Evolutionary conservation across 805 yeast genomes (phyloP), one percentile per base, ranked within the genome.

Genomic region (Yarrowia sp.): DNA sequence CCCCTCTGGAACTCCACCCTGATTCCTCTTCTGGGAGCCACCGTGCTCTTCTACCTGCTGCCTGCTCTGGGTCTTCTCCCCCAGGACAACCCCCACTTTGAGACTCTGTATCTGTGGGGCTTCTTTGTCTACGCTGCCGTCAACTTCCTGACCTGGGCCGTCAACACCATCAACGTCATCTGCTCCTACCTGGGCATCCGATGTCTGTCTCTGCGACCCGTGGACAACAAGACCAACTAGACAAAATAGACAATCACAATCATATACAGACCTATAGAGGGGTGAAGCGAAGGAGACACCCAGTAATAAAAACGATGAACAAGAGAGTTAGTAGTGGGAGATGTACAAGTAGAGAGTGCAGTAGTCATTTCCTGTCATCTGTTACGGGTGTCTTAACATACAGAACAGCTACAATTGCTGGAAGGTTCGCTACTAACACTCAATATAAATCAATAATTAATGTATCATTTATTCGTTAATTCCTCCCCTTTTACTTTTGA

Each of bases 111-210:
- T 79, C 87, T 71, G 77, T 82, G 71, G 83, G 86, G 53, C 73
- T 90, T 70, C 80, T 86, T 69, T 86, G 90, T 88, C 73, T 85
- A 61, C 90, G 91, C n/a, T 80, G 86, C 68, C 89, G 92, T 19
- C 70, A 90, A 69, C 83, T 92, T 70, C 75, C 86, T 71, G 89
- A 90, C 36, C 79, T 91, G 74, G 91, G 89, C 82, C 81, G 85
- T 41, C 79, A 89, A 91, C 74, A 87, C 94, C 61, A 82, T 87
- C 56, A 95, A 91, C 72, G 87, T 91, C 73, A 87, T 94, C 74
- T 85, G 87, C 78, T 92, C 87, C 71, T 92, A 86, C 75, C 82
- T 94, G 73, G 97, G 92, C 76, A 92, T 94, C 72, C 89, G 87
- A 79, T 95, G 97, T 8, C 84, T 93, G 67, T 63, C 67, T 38